Evolutionary conservation across 805 yeast species (phyloP), one percentile per base, ranked within the genome.

Genomic region (Lipomyces orientalis): DNA sequence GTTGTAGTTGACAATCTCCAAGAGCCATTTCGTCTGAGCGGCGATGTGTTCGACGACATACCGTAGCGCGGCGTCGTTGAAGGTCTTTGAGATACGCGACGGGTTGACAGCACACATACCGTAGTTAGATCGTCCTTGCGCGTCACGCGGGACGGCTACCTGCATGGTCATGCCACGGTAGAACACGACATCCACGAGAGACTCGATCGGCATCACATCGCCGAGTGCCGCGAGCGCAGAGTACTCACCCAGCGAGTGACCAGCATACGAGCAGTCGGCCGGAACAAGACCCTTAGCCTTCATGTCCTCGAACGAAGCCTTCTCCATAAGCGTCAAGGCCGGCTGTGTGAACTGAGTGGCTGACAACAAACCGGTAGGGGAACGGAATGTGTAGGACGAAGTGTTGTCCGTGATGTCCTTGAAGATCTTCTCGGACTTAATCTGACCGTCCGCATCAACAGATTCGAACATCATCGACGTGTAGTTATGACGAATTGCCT

Each of bases 91-190:
- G 71, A 95, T 90, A 82, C 99, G 89, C 70, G 96, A 86, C 76
- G 99, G 99, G 83, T 96, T 95, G 67, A 94, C 93, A 63, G 99
- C 99, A 84, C 92, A 87, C 99, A 95, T 95, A 85, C 98, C 98
- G 78, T 95, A 95, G 85, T 95, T 95, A 67, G 99, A 95, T 83
- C 98, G 90, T 60, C 99, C 99, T 61, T 81, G 79, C 64, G 88
- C 86, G 81, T 95, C 99, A 84, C 99, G 90, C 79, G 98, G 98
- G 73, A 95, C 99, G 59, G 99, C 99, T 73, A 95, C 99, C 84
- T 95, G 99, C 99, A 95, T 95, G 60, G 99, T 96, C 98, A 95
- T 95, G 86, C 99, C 99, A 85, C 99, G 90, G 87, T 95, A 96
- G 86, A 95, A 95, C 37, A 71, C 74, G 52, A 71, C 71, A 46